Evolutionary conservation across 208 protist species (phyloP).

Genomic region (Lotmaria passim): DNA sequence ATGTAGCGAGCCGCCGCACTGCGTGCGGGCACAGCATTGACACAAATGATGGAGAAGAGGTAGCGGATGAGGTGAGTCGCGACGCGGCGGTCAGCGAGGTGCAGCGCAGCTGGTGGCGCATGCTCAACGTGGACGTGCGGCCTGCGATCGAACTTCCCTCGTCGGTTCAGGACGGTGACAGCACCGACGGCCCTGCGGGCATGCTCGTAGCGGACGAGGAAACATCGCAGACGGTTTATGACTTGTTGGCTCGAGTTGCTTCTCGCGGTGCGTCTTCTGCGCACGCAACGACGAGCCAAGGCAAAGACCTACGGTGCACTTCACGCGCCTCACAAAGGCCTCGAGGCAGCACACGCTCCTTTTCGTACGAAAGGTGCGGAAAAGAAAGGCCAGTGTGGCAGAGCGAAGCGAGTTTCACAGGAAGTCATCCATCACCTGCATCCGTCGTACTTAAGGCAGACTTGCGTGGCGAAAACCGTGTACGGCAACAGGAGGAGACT

Average conservation of each 20-base stretch:
- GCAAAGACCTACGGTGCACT: too few species aligned
- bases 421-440: not conserved
- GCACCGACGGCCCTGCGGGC: not conserved
- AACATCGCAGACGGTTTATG: not conserved
- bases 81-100: conserved; percentile 22
- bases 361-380: too few species aligned
- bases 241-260: conserved; percentile 1
- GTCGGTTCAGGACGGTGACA: not conserved
- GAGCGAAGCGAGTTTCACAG: not conserved
- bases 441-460: not conserved
- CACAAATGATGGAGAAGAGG: not conserved
- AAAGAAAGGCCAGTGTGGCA: too few species aligned
- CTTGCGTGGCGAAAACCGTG: not conserved
- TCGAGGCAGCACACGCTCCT: too few species aligned
- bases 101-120: conserved; percentile 31
- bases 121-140: conserved; percentile 14
- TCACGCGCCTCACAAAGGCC: too few species aligned
- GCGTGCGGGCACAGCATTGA: conserved; percentile 1
- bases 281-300: not conserved
- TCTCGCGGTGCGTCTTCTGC: not conserved
- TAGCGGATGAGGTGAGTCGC: conserved; percentile 3
- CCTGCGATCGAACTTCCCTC: conserved; percentile 13
- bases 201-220: not conserved
- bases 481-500: not conserved
- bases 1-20: too few species aligned